Conservation (phyloP, 108 stramenopile genomes). For the Pseudonitzschia multistriata region DNA sequence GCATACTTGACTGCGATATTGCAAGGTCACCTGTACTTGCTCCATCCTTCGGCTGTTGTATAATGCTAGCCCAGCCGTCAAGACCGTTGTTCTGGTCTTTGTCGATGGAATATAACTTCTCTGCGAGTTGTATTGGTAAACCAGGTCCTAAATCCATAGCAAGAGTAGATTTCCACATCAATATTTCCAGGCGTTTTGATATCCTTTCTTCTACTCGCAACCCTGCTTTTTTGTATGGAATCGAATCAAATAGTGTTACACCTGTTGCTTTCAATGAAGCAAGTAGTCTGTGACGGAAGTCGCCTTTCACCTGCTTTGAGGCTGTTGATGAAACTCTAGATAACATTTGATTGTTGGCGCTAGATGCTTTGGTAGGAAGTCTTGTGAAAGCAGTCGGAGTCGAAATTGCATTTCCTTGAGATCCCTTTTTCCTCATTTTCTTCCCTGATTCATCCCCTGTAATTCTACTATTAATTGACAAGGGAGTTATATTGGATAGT, state of each 20-base stretch:
- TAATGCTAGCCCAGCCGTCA: slow-evolving; percentile 15
- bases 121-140: slow-evolving; percentile 19
- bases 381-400: slow-evolving; percentile 17
- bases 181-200: slow-evolving; percentile 20
- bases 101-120: background rate
- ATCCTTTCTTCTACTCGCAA: slow-evolving; percentile 33
- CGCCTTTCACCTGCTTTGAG: slow-evolving; percentile 25
- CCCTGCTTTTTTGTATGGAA: slow-evolving; percentile 32
- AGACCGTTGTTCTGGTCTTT: background rate
- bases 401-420: background rate
- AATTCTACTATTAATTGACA: background rate
- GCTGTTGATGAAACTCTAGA: background rate
- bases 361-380: background rate
- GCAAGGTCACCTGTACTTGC: slow-evolving; percentile 25
- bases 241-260: slow-evolving; percentile 34
- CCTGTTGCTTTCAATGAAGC: slow-evolving; percentile 25
- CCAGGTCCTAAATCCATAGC: slow-evolving; percentile 33
- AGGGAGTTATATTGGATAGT: background rate
- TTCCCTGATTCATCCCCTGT: slow-evolving; percentile 20
- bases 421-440: slow-evolving; percentile 35
- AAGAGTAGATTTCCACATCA: slow-evolving; percentile 19
- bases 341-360: background rate
- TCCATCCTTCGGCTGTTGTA: slow-evolving; percentile 17
- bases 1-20: slow-evolving; percentile 16
- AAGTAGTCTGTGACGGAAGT: slow-evolving; percentile 25